Evolutionary conservation across 2,329 filamentous ascomycete genomes (phyloP), one percentile per base, ranked within the genome.

Genomic region (Venturia asperata): DNA sequence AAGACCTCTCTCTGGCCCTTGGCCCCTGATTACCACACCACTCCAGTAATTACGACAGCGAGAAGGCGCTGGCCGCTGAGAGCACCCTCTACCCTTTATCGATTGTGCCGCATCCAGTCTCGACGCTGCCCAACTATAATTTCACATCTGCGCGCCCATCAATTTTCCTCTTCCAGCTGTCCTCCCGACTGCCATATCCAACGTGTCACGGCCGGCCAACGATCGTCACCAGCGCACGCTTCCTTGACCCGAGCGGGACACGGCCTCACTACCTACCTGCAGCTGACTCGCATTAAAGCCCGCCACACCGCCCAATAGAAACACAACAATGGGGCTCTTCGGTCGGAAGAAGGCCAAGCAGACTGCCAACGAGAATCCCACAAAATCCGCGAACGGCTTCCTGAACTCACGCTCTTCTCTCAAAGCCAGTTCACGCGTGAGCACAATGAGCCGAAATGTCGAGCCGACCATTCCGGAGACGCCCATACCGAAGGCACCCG

Each of bases 401-500:
- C 30, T 58, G 5, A n/a, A 58, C 7, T 37, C 52, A 34, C 15
- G 2, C 15, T 2, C 52, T n/a, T 15, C 52, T 7, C 37, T 27
- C 5, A 58, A 58, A 58, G 30, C 5, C 52, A 39, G 30, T 21
- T 58, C 52, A 37, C 27, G 30, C 15, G 27, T 34, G 30, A 37
- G 52, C 27, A 58, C 52, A 19, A 58, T 58, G 52, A 58, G 19
- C 52, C 30, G 30, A 37, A 37, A 2, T 9, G 4, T 58, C 52
- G 52, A 58, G 27, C 52, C 52, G 30, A 58, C 30, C 6, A 60
- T 64, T n/a, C 63, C 63, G 17, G 47, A 66, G 37, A 45, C 47
- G 27, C 58, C 64, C 21, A 27, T 97, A 61, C 90, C 93, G 62
- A 88, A 86, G 72, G 87, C 92, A 19, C 92, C 93, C 37, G 92